Evolutionary conservation across 768 basidiomycete species (phyloP).

Genomic region (Jaapia argillacea): DNA sequence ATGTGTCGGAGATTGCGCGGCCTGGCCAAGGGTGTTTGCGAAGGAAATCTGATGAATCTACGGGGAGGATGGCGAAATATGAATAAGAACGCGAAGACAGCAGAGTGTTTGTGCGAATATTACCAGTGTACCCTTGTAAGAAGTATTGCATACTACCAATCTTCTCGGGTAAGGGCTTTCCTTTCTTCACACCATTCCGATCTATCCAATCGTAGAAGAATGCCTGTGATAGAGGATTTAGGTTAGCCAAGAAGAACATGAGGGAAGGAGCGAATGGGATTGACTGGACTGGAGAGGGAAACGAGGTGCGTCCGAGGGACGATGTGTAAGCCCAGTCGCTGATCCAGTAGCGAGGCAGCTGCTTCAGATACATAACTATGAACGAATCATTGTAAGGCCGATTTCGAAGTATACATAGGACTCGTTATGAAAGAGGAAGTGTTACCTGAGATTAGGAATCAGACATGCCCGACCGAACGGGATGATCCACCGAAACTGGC

Average conservation of each 20-base stretch:
- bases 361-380: conserved; percentile 81
- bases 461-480: conserved; percentile 86
- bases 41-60: conserved; percentile 84
- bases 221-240: conserved; percentile 32
- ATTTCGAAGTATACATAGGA: not conserved
- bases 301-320: conserved; percentile 84
- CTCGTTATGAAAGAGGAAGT: too few species aligned
- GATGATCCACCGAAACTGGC: conserved; percentile 83
- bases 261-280: conserved; percentile 3
- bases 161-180: conserved; percentile 77
- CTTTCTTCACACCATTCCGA: conserved; percentile 71
- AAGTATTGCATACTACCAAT: conserved; percentile 89
- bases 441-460: conserved; percentile 81
- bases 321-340: conserved; percentile 62
- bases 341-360: conserved; percentile 77
- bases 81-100: not conserved
- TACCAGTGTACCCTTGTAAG: conserved; percentile 73
- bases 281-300: conserved; percentile 62
- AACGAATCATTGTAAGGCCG: conserved; percentile 1
- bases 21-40: conserved; percentile 85
- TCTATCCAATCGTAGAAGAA: conserved; percentile 95
- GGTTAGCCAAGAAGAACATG: conserved; percentile 4
- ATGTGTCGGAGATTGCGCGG: conserved; percentile 74
- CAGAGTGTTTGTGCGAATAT: not conserved
- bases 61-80: not conserved